phyloP scores from a whole-genome alignment of 108 stramenopile genomes.

The Fragilariopsis cylindrus region DNA sequence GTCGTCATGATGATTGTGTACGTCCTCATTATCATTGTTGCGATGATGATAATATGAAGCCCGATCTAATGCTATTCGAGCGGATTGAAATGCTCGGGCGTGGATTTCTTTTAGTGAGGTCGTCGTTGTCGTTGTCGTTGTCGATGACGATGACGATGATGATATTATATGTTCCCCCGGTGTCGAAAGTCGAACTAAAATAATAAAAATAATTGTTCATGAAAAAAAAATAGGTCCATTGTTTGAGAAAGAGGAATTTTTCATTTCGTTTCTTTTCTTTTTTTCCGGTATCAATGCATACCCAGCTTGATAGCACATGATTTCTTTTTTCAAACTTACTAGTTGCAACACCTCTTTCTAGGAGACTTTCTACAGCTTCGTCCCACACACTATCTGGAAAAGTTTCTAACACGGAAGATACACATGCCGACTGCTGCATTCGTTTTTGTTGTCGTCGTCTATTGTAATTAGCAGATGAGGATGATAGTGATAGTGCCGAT shows the following conservation, averaged over 20 bases:
- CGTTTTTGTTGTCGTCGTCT: too few species aligned
- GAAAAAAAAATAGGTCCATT: too few species aligned
- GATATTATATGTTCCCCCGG: too few species aligned
- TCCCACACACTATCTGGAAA: conserved; percentile 14
- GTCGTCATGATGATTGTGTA: not conserved
- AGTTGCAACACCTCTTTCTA: conserved; percentile 17
- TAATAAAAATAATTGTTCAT: not conserved
- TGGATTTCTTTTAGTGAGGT: conserved; percentile 12
- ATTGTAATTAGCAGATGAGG: too few species aligned
- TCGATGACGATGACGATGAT: not conserved
- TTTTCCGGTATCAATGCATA: not conserved
- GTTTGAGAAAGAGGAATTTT: too few species aligned
- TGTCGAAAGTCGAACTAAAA: conserved; percentile 2
- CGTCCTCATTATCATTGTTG: not conserved
- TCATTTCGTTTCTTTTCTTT: too few species aligned
- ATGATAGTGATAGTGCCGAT: not conserved
- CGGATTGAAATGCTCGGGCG: conserved; percentile 32
- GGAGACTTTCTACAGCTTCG: conserved; percentile 15
- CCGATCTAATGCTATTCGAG: conserved; percentile 37
- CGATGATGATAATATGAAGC: not conserved
- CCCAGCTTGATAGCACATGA: not conserved
- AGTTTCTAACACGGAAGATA: not conserved
- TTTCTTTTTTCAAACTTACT: not conserved
- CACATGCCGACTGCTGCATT: not conserved
- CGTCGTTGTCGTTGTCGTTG: not conserved